phyloP scores from a whole-genome alignment of 2,329 filamentous ascomycete species.

The Fragosphaeria purpurea region DNA sequence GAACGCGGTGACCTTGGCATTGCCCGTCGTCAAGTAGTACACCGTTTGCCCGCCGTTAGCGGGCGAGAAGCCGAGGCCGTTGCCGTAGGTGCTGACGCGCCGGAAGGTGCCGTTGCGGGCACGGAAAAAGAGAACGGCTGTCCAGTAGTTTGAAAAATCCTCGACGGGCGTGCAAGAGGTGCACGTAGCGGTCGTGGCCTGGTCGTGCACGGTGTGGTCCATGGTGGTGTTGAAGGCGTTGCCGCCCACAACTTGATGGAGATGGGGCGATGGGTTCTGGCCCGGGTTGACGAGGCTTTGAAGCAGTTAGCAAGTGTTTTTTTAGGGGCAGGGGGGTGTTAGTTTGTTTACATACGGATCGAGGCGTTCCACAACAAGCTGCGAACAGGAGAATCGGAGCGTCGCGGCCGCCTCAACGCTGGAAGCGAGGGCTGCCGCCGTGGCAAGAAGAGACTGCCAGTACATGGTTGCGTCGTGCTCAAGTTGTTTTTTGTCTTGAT shows the following conservation, averaged over 20 bases:
- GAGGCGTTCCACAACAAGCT: slow-evolving; percentile 9
- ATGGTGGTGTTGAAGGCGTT: slow-evolving; percentile 20
- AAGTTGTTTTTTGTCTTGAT: background rate
- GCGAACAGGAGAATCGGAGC: slow-evolving; percentile 11
- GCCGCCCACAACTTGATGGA: slow-evolving; percentile 10
- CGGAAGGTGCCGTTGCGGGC: slow-evolving; percentile 16
- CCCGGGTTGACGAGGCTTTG: slow-evolving; percentile 9
- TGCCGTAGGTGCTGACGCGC: slow-evolving; percentile 15
- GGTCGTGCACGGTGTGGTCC: slow-evolving; percentile 17
- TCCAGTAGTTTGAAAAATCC: slow-evolving; percentile 23
- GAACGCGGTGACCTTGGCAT: slow-evolving; percentile 29
- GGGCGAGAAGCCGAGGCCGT: slow-evolving; percentile 19
- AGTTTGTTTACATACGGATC: slow-evolving; percentile 5
- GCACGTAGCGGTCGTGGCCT: slow-evolving; percentile 17
- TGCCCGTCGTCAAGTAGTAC: slow-evolving; percentile 23
- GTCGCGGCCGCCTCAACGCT: slow-evolving; percentile 6
- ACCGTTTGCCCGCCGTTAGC: slow-evolving; percentile 24
- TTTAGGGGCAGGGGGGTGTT: no score
- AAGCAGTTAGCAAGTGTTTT: background rate
- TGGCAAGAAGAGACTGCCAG: slow-evolving; percentile 4
- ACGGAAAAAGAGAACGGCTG: slow-evolving; percentile 17
- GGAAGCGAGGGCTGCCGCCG: slow-evolving; percentile 1
- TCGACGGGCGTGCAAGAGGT: slow-evolving; percentile 23
- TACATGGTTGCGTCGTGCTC: slow-evolving; percentile 1
- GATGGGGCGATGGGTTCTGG: slow-evolving; percentile 4